Evolutionary conservation across 495 filamentous ascomycete species (phyloP).

Genomic region (Darksidea phi): DNA sequence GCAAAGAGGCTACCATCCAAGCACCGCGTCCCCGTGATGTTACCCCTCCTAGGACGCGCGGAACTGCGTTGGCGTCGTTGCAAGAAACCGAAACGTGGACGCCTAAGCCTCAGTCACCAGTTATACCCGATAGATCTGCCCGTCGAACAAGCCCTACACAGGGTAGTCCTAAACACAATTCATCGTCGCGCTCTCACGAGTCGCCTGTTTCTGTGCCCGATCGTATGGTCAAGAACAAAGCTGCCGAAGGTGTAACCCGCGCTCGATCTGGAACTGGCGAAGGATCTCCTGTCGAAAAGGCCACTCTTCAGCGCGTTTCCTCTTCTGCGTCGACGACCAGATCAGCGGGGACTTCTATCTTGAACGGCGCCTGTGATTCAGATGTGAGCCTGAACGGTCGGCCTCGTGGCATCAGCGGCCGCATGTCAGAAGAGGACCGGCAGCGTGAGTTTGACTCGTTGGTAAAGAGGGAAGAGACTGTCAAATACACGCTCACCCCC

Average conservation of each 20-base stretch:
- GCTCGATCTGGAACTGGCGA: conserved; percentile 14
- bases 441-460: conserved; percentile 74
- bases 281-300: conserved; percentile 12
- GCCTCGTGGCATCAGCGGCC: conserved; percentile 23
- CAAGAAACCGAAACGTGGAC: conserved; percentile 20
- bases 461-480: conserved; percentile 84
- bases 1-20: background rate
- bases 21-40: background rate
- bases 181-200: conserved; percentile 16
- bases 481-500: conserved; percentile 91
- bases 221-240: conserved; percentile 5
- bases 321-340: conserved; percentile 26
- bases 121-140: background rate
- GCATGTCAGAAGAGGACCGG: conserved; percentile 49
- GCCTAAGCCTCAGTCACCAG: background rate
- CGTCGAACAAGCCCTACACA: conserved; percentile 5
- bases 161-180: conserved; percentile 6
- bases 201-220: conserved; percentile 4
- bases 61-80: conserved; percentile 17
- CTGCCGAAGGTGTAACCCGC: conserved; percentile 17
- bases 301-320: conserved; percentile 28
- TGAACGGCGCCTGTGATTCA: conserved; percentile 26
- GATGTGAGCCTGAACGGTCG: conserved; percentile 24
- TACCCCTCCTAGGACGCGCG: conserved; percentile 15
- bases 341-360: conserved; percentile 29